Percentiles rank a stretch among this genome's conserved stretches.
Evolutionary conservation across 352 stramenopile species (phyloP).

Genomic region (Globisporangium emineosum): DNA sequence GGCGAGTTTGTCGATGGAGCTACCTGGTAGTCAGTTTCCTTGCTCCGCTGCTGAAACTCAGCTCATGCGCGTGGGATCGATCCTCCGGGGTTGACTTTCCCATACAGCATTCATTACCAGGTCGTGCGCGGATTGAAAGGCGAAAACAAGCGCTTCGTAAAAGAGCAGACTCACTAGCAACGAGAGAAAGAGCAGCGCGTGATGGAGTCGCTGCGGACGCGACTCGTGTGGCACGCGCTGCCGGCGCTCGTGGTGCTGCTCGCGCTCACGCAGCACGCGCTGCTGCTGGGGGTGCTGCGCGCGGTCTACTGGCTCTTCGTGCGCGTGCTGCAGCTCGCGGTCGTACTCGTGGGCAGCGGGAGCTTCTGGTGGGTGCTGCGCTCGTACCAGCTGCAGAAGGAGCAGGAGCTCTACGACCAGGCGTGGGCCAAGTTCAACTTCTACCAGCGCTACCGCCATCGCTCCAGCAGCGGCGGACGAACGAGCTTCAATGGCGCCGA

Average conservation of each 20-base stretch:
- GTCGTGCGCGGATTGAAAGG: neutral
- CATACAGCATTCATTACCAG: neutral
- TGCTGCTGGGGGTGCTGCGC: conserved; percentile 8
- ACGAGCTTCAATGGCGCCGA: conserved; percentile 12
- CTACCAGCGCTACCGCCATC: conserved; percentile 46
- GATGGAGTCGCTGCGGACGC: conserved; percentile 3
- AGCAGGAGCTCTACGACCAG: conserved; percentile 60
- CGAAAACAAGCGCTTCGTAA: neutral
- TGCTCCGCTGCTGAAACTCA: too few relatives aligned
- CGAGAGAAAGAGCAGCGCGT: neutral
- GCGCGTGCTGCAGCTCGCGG: conserved; percentile 36
- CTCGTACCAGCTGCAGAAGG: conserved; percentile 53
- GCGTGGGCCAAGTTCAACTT: conserved; percentile 48
- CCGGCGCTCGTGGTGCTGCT: conserved; percentile 28
- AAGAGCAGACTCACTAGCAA: neutral
- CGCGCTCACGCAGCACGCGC: conserved; percentile 14
- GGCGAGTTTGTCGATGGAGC: too few relatives aligned
- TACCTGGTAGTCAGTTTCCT: too few relatives aligned
- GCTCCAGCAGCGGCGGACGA: conserved; percentile 2
- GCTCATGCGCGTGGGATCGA: neutral
- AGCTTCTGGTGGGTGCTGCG: conserved; percentile 65
- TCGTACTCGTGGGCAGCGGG: conserved; percentile 43
- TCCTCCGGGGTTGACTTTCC: neutral
- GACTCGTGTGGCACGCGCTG: conserved; percentile 7
- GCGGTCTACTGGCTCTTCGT: conserved; percentile 22